Evolutionary conservation across 805 yeast genomes (phyloP).

Genomic region (Wickerhamiella allomyrinae): DNA sequence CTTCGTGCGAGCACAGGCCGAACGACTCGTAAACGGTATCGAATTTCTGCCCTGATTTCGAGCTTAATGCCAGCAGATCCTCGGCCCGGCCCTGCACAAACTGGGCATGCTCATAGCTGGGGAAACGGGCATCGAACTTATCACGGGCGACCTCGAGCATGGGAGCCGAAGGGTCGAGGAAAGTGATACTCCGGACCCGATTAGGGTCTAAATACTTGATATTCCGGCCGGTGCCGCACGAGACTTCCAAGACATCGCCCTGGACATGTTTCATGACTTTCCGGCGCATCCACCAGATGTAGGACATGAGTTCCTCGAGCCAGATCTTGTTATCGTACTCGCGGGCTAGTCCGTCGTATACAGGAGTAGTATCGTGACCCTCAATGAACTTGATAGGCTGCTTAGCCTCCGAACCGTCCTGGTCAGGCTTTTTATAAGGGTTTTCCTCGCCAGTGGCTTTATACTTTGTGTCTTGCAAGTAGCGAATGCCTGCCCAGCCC

Average conservation of each 20-base stretch:
- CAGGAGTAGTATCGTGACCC: slow-evolving; percentile 53
- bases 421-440: slow-evolving; percentile 18
- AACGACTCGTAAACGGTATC: slow-evolving; percentile 90
- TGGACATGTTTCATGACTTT: slow-evolving; percentile 63
- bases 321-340: slow-evolving; percentile 72
- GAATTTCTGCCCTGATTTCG: slow-evolving; percentile 36
- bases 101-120: slow-evolving; percentile 57
- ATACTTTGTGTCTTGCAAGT: slow-evolving; percentile 24
- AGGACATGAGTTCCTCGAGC: slow-evolving; percentile 45
- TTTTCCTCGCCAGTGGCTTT: slow-evolving; percentile 24
- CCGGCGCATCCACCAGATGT: slow-evolving; percentile 43
- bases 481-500: slow-evolving; percentile 17
- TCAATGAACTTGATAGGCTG: slow-evolving; percentile 10
- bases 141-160: slow-evolving; percentile 74
- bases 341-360: slow-evolving; percentile 54
- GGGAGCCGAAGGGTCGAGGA: slow-evolving; percentile 65
- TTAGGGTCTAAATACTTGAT: slow-evolving; percentile 55
- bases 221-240: slow-evolving; percentile 94
- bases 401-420: slow-evolving; percentile 3
- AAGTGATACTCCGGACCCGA: slow-evolving; percentile 57
- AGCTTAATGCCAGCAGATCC: slow-evolving; percentile 48
- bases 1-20: slow-evolving; percentile 91
- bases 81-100: slow-evolving; percentile 88
- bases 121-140: slow-evolving; percentile 56
- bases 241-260: slow-evolving; percentile 89